Evolutionary conservation across 1,284 basidiomycete species (phyloP).

Genomic region (Apiotrichum gamsii): DNA sequence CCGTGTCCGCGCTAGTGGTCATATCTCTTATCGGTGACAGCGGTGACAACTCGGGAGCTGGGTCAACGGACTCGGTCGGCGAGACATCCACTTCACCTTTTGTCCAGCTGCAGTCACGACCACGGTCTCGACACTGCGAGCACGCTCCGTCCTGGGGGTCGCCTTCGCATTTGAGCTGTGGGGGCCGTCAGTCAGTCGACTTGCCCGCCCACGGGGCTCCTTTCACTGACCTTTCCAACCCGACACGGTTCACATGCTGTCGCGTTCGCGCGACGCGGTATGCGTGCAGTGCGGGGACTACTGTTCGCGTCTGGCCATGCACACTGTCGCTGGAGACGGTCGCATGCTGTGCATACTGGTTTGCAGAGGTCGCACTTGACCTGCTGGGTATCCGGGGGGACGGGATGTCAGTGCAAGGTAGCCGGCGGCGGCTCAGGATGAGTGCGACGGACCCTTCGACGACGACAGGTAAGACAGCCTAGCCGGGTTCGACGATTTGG

Average conservation of each 20-base stretch:
- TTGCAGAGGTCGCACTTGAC: neutral
- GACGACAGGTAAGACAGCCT: no score
- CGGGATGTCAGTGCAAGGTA: no score
- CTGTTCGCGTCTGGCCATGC: neutral
- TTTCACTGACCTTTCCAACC: neutral
- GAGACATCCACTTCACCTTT: no score
- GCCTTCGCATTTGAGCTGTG: constrained; percentile 2
- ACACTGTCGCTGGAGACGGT: neutral
- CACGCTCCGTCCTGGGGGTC: neutral
- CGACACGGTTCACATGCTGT: neutral
- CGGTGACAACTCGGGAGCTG: neutral
- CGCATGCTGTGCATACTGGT: neutral
- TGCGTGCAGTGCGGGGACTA: neutral
- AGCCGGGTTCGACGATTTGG: no score
- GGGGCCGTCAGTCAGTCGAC: neutral
- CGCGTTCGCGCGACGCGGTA: neutral
- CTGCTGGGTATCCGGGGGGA: no score
- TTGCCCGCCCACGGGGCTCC: no score
- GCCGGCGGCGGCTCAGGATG: no score
- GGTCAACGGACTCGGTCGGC: neutral
- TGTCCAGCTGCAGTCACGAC: no score
- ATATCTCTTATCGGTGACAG: no score
- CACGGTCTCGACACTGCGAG: neutral
- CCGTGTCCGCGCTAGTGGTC: neutral
- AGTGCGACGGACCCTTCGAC: no score